Percentiles rank a stretch among this genome's conserved stretches.
Conservation (phyloP, 805 yeast genomes). For the Zygotorulaspora chibaensis region DNA sequence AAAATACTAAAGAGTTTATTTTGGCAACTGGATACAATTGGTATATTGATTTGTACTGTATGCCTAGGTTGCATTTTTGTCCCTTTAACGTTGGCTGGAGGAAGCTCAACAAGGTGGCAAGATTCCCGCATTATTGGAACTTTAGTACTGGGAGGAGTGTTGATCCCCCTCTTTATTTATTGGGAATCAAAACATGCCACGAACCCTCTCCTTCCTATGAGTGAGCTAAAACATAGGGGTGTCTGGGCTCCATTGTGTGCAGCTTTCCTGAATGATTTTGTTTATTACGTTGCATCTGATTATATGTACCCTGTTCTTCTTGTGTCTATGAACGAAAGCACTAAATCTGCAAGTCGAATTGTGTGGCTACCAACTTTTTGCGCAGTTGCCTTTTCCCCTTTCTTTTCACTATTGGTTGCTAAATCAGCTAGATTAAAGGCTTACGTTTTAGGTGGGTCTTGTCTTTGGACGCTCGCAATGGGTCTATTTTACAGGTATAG, state of each 20-base stretch:
- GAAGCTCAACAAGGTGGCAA: constrained; percentile 50
- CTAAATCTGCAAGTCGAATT: constrained; percentile 62
- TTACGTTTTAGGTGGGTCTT: constrained; percentile 55
- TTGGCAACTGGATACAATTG: constrained; percentile 65
- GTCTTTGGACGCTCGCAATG: constrained; percentile 55
- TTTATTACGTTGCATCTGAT: constrained; percentile 67
- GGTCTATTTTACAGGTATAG: constrained; percentile 58
- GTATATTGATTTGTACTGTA: constrained; percentile 51
- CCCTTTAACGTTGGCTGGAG: constrained; percentile 77
- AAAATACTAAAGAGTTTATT: constrained; percentile 38
- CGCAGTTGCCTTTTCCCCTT: constrained; percentile 55
- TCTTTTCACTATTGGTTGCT: constrained; percentile 51
- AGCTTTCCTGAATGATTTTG: constrained; percentile 54
- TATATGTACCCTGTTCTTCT: constrained; percentile 62
- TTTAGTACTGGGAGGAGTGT: constrained; percentile 58
- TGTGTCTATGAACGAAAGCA: constrained; percentile 57
- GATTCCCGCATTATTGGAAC: constrained; percentile 63
- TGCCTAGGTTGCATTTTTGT: constrained; percentile 61
- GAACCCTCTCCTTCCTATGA: constrained; percentile 62
- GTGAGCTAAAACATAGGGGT: constrained; percentile 60
- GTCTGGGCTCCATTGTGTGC: constrained; percentile 64
- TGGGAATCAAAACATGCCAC: constrained; percentile 57
- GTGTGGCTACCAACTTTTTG: constrained; percentile 58
- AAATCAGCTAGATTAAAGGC: constrained; percentile 50
- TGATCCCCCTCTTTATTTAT: constrained; percentile 51